Percentiles rank a stretch among this genome's conserved stretches.
These are phyloP conservation scores for Canavalia gladiata DNA, from an alignment of 306 rosid species.

Conservation along the genomic window DNA sequence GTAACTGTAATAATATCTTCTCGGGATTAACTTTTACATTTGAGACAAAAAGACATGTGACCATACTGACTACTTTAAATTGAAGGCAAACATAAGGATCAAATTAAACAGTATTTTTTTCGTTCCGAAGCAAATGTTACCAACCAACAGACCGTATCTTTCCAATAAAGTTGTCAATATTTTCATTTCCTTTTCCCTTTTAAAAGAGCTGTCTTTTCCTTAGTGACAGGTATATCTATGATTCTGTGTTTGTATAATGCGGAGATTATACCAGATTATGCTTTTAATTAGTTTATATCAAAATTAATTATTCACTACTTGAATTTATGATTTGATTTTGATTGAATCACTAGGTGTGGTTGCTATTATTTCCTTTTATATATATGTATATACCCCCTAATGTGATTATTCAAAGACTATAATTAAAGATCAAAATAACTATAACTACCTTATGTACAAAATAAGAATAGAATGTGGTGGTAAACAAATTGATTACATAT, in stretches of 20 bases:
- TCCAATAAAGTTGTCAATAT: neutral
- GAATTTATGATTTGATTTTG: neutral
- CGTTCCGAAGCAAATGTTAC: neutral
- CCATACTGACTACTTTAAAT: neutral
- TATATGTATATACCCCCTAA: too few relatives aligned
- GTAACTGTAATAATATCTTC: neutral
- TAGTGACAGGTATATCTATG: neutral
- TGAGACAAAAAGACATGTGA: neutral
- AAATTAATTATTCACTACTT: neutral
- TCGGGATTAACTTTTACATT: neutral
- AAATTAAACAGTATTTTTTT: neutral
- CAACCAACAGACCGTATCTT: constrained; percentile 10
- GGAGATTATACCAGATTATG: neutral
- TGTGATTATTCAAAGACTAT: too few relatives aligned
- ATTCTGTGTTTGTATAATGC: neutral
- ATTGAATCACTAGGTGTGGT: neutral
- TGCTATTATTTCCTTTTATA: constrained; percentile 12
- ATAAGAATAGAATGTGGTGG: too few relatives aligned
- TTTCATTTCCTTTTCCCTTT: neutral
- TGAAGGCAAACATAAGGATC: neutral
- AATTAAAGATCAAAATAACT: neutral
- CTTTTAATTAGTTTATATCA: neutral
- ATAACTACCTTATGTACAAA: neutral
- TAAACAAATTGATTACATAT: too few relatives aligned
- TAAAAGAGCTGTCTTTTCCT: neutral